Evolutionary conservation across 1,139 yeast genomes (phyloP).

Genomic region (Pichia sp.): DNA sequence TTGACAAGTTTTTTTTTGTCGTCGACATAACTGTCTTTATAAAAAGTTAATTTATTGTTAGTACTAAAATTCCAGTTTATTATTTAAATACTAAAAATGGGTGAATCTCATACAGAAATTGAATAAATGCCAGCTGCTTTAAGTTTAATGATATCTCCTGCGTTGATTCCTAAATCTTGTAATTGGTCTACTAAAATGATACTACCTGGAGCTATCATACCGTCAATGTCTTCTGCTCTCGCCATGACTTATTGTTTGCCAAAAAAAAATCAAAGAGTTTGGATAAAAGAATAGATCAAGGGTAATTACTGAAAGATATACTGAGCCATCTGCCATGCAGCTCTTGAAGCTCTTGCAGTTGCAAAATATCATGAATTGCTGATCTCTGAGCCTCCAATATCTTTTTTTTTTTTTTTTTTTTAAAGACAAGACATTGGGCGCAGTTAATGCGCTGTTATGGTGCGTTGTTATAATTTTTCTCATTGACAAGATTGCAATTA

Average conservation of each 20-base stretch:
- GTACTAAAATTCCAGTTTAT: background rate
- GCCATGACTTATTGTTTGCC: constrained; percentile 3
- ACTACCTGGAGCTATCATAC: constrained; percentile 17
- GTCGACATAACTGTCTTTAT: constrained; percentile 35
- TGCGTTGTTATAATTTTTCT: too few species aligned
- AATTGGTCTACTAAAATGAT: constrained; percentile 43
- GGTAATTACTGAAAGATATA: background rate
- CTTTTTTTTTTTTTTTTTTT: too few species aligned
- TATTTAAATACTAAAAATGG: background rate
- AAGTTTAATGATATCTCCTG: constrained; percentile 49
- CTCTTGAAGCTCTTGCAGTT: too few species aligned
- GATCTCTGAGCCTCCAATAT: too few species aligned
- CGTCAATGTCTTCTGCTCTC: constrained; percentile 16
- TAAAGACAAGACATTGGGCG: background rate
- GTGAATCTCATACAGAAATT: constrained; percentile 34
- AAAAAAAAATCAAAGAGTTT: too few species aligned
- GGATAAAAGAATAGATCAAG: background rate
- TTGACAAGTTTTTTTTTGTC: constrained; percentile 38
- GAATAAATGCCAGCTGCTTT: constrained; percentile 49
- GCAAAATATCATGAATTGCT: too few species aligned
- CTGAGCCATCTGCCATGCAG: too few species aligned
- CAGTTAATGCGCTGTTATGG: too few species aligned
- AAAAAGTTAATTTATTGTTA: background rate
- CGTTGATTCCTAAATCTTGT: constrained; percentile 53
- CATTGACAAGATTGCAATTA: background rate